phyloP scores from a whole-genome alignment of 768 basidiomycete genomes.

The Suillus americanus region DNA sequence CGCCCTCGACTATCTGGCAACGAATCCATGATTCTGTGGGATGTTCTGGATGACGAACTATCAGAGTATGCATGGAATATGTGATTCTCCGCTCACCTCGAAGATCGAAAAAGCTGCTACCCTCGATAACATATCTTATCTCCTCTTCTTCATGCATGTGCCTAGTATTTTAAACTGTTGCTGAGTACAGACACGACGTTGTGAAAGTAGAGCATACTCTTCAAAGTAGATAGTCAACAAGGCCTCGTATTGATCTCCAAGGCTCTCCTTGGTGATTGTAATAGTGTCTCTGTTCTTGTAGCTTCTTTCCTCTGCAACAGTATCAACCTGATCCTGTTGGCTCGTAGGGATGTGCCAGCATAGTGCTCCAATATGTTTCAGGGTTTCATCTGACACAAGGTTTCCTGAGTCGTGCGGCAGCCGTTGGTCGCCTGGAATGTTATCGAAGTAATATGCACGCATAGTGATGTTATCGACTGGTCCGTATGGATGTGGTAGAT shows the following conservation, averaged over 20 bases:
- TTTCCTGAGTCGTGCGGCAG: constrained; percentile 71
- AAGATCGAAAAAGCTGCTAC: constrained; percentile 91
- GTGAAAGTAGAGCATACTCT: constrained; percentile 50
- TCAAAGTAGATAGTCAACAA: constrained; percentile 86
- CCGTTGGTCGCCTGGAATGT: constrained; percentile 78
- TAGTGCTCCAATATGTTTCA: constrained; percentile 62
- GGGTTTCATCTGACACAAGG: constrained; percentile 48
- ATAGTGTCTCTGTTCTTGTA: constrained; percentile 87
- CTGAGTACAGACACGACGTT: neutral
- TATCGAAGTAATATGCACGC: constrained; percentile 77
- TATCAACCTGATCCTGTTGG: constrained; percentile 54
- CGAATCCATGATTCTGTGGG: constrained; percentile 79
- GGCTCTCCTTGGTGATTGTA: constrained; percentile 70
- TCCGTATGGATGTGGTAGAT: too few relatives aligned
- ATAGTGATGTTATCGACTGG: constrained; percentile 22
- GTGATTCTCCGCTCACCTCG: constrained; percentile 56
- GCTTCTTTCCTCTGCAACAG: constrained; percentile 60
- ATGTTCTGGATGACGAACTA: constrained; percentile 43
- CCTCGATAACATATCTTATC: constrained; percentile 83
- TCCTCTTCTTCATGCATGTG: constrained; percentile 98
- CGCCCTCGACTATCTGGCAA: constrained; percentile 70
- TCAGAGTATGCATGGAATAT: neutral
- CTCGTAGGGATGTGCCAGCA: constrained; percentile 63
- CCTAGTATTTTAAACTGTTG: constrained; percentile 34
- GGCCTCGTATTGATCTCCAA: constrained; percentile 81